Evolutionary conservation across 106 monocot genomes (phyloP).

Genomic region (Narthecium ossifragum): DNA sequence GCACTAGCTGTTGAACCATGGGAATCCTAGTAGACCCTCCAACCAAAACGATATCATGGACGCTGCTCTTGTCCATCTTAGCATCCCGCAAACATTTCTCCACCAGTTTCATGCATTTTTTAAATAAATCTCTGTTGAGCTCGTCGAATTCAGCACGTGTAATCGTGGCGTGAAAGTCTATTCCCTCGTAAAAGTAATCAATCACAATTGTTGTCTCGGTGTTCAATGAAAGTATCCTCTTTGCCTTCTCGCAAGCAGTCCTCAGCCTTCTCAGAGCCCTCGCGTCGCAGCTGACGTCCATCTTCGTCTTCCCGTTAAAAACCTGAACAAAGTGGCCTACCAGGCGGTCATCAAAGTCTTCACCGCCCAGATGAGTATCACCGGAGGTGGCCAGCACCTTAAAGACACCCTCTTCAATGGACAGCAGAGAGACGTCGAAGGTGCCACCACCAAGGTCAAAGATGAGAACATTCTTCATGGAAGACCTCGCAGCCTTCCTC

Average conservation of each 20-base stretch:
- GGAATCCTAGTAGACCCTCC: conserved; percentile 32
- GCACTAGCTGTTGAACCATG: conserved; percentile 25
- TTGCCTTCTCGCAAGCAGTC: conserved; percentile 18
- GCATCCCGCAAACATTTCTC: conserved; percentile 17
- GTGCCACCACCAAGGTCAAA: too few species aligned
- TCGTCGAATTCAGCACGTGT: conserved; percentile 19
- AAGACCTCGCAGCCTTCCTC: conserved; percentile 40
- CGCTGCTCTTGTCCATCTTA: conserved; percentile 18
- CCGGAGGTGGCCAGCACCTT: too few species aligned
- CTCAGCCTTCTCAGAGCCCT: conserved; percentile 25
- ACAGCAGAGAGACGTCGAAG: conserved; percentile 44
- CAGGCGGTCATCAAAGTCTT: conserved; percentile 35
- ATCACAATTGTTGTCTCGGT: too few species aligned
- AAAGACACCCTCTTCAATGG: conserved; percentile 40
- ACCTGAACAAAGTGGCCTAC: conserved; percentile 34
- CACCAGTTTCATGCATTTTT: conserved; percentile 10
- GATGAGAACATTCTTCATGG: conserved; percentile 32
- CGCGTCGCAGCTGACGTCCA: conserved; percentile 35
- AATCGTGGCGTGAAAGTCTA: conserved; percentile 19
- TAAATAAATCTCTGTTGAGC: conserved; percentile 24
- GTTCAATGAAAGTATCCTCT: too few species aligned
- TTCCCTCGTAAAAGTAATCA: conserved; percentile 14
- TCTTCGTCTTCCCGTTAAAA: conserved; percentile 45
- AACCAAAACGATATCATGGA: conserved; percentile 24
- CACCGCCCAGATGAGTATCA: conserved; percentile 30